Evolutionary conservation across 768 basidiomycete genomes (phyloP).

Genomic region (Pilatotrama ljubarskyi): DNA sequence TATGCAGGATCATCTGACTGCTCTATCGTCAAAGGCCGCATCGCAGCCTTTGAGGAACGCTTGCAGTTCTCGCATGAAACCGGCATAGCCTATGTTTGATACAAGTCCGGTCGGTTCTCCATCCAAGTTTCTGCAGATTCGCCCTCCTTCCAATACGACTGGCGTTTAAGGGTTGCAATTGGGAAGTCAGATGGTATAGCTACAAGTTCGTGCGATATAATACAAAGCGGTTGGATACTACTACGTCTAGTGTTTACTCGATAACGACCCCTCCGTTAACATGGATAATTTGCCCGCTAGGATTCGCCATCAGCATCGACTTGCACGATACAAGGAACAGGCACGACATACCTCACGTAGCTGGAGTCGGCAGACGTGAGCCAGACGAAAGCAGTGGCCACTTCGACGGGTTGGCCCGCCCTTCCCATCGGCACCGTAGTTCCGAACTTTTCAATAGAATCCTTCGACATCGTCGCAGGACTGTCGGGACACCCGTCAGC

Average conservation of each 20-base stretch:
- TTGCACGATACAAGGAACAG: background rate
- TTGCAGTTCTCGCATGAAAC: constrained; percentile 2
- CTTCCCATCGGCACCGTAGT: constrained; percentile 43
- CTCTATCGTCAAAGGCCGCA: constrained; percentile 20
- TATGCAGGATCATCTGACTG: constrained; percentile 4
- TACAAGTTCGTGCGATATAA: constrained; percentile 1
- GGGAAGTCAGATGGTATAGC: background rate
- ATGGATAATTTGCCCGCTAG: constrained; percentile 33
- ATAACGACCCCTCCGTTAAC: constrained; percentile 34
- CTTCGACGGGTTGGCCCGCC: constrained; percentile 52
- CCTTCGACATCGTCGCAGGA: constrained; percentile 39
- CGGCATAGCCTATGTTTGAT: constrained; percentile 7
- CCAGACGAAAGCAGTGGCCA: constrained; percentile 50
- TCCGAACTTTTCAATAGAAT: constrained; percentile 35
- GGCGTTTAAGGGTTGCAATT: background rate
- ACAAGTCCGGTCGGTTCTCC: no score
- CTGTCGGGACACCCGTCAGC: constrained; percentile 12
- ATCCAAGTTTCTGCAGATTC: no score
- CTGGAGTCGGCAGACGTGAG: constrained; percentile 47
- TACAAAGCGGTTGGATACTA: background rate
- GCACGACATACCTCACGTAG: constrained; percentile 38
- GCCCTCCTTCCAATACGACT: no score
- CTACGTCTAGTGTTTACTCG: constrained; percentile 16
- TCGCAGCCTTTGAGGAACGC: constrained; percentile 22
- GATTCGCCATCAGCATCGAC: background rate